A percentile compares a stretch with the other conserved stretches of the same genome.
Conservation (phyloP, 2,329 filamentous ascomycete species). For the Xylaria polymorpha region DNA sequence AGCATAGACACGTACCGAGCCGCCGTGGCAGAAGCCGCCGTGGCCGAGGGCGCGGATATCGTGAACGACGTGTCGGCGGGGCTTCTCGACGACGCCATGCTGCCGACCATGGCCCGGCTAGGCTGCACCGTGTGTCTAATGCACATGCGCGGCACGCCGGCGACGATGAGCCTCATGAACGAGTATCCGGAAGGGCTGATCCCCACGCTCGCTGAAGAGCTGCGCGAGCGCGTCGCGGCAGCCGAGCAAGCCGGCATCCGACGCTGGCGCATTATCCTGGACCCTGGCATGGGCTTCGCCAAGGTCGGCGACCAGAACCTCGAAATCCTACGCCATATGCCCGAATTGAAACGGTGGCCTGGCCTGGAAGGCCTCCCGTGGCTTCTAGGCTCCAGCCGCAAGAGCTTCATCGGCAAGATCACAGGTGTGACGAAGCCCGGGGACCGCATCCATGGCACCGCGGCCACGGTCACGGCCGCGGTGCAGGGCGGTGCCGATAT, state of each 20-base stretch:
- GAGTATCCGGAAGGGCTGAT: conserved; percentile 66
- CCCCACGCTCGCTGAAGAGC: conserved; percentile 67
- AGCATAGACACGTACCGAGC: conserved; percentile 95
- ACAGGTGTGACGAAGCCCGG: conserved; percentile 79
- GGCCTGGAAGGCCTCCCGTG: conserved; percentile 80
- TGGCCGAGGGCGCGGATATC: conserved; percentile 85
- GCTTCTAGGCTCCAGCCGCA: conserved; percentile 89
- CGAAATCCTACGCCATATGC: conserved; percentile 76
- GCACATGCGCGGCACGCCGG: conserved; percentile 92
- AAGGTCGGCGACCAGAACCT: conserved; percentile 86
- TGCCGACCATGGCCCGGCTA: conserved; percentile 79
- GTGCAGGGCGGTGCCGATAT: conserved; percentile 91
- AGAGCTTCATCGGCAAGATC: conserved; percentile 85
- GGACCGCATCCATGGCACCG: conserved; percentile 85
- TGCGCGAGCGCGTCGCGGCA: conserved; percentile 74
- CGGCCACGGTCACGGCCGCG: conserved; percentile 86
- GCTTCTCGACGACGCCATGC: conserved; percentile 81
- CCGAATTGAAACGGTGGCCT: conserved; percentile 71
- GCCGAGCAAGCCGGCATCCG: conserved; percentile 85
- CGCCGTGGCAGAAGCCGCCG: conserved; percentile 79
- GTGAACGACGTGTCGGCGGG: conserved; percentile 96
- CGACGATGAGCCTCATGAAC: conserved; percentile 79
- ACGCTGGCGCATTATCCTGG: conserved; percentile 93
- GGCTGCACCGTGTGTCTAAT: conserved; percentile 85
- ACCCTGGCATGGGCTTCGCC: conserved; percentile 94